Evolutionary conservation across 495 filamentous ascomycete genomes (phyloP), one percentile per base, ranked within the genome.

Genomic region (Lasiosphaeria miniovina): DNA sequence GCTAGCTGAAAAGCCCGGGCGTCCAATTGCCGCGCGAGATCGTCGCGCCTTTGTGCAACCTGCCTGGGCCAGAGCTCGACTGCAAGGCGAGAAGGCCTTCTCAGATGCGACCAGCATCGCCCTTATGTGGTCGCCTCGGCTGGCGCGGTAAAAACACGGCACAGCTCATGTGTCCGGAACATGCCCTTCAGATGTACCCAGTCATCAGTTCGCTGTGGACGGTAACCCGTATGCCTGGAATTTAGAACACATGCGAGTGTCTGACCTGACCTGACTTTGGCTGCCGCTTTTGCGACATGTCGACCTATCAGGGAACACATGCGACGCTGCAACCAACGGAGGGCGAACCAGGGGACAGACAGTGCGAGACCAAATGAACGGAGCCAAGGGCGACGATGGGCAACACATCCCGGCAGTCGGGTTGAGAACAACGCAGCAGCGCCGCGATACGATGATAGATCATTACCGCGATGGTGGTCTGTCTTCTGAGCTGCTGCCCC

Each of bases 331-430:
- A 46, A n/a, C 43, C 43, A 46, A 41, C 38, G 43, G 15, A n/a
- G 12, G 15, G 43, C 12, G 15, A 46, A 46, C 4, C 43, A 46
- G 43, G 43, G 15, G 12, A 4, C 43, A 41, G 38, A 14, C 38
- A 41, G 38, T 14, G 43, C 5, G 15, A 46, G 43, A 46, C 12
- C 43, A 46, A 46, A 46, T n/a, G 43, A 46, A 46, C 43, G 43
- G 8, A 46, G 12, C 12, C 12, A 46, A 11, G 12, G 15, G 43
- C 38, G 38, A 14, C 43, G 43, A 46, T 2, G 41, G 46, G 4
- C 56, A 51, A 14, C 48, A 6, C 46, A 58, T 58, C 56, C 56
- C 56, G 48, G 56, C 56, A 51, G 56, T 49, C 56, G 11, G 56
- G 56, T 50, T 41, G 5, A 31, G 34, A 24, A 24, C 24, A 24